Evolutionary conservation across 768 basidiomycete species (phyloP).

Genomic region (Macrolepiota dolichaula): DNA sequence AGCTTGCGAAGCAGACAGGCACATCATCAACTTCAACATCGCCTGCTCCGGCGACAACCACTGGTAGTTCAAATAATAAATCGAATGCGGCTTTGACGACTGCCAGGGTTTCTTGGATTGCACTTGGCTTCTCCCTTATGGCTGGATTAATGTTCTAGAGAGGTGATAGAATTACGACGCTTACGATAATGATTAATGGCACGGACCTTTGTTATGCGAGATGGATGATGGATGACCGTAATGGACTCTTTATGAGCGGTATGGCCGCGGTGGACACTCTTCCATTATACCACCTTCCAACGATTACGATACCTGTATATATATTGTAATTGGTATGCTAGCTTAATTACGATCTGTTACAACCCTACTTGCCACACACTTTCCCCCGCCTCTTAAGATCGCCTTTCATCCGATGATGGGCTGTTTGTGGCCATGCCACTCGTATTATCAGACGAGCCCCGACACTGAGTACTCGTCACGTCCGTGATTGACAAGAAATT

Average conservation of each 20-base stretch:
- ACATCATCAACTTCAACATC: slow-evolving; percentile 14
- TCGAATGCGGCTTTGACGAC: neutral
- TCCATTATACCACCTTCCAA: too few relatives aligned
- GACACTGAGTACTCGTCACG: neutral
- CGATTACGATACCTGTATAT: too few relatives aligned
- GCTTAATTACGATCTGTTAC: too few relatives aligned
- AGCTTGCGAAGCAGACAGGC: slow-evolving; percentile 23
- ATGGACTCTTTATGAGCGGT: too few relatives aligned
- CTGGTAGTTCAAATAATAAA: neutral
- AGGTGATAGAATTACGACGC: neutral
- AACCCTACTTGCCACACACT: neutral
- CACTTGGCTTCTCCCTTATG: neutral
- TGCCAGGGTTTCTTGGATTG: neutral
- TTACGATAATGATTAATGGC: neutral
- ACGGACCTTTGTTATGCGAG: neutral
- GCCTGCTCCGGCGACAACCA: neutral
- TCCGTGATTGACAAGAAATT: neutral
- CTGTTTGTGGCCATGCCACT: neutral
- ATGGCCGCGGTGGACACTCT: too few relatives aligned
- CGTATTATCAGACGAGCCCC: too few relatives aligned
- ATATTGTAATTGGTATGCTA: too few relatives aligned
- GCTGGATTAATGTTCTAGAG: neutral
- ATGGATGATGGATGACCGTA: too few relatives aligned
- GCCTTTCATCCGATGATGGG: neutral
- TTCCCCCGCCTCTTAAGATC: neutral